These are phyloP conservation scores for Eucommia ulmoides DNA, from an alignment of 257 asterid species.

Conservation along the genomic window DNA sequence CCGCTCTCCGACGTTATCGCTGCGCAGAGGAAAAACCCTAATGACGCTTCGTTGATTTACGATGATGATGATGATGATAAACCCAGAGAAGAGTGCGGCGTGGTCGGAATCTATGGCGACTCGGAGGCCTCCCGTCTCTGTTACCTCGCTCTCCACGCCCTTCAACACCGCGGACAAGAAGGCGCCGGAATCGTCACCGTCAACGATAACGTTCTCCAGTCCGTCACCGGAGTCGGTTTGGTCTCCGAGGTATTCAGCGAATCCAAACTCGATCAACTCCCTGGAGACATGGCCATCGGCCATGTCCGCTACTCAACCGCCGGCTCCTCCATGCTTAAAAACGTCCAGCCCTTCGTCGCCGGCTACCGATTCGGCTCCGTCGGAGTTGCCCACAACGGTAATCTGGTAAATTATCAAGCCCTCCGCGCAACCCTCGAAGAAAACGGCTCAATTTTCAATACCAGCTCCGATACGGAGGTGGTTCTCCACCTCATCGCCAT, in stretches of 20 bases:
- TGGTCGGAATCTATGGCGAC: conserved; percentile 88
- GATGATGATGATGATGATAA: conserved; percentile 38
- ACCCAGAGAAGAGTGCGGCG: conserved; percentile 91
- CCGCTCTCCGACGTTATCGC: conserved; percentile 37
- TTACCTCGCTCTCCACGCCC: conserved; percentile 79
- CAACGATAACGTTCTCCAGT: conserved; percentile 49
- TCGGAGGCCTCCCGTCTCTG: conserved; percentile 81
- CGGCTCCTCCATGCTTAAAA: conserved; percentile 85
- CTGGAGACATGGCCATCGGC: conserved; percentile 82
- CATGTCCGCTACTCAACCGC: conserved; percentile 94
- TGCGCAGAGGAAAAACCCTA: conserved; percentile 1
- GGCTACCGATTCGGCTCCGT: conserved; percentile 77
- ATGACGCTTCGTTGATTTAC: neutral
- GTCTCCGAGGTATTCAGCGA: conserved; percentile 76
- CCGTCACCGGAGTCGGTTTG: conserved; percentile 74
- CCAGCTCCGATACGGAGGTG: conserved; percentile 81
- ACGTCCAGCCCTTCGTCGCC: conserved; percentile 94
- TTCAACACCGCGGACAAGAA: conserved; percentile 93
- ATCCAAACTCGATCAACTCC: conserved; percentile 58
- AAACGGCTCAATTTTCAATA: conserved; percentile 73
- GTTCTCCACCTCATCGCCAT: conserved; percentile 82
- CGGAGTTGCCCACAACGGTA: conserved; percentile 96
- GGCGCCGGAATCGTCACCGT: conserved; percentile 90
- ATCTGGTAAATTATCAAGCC: conserved; percentile 71
- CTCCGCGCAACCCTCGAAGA: conserved; percentile 75